phyloP scores from a whole-genome alignment of 495 filamentous ascomycete species.

The Penicillium chermesinum region DNA sequence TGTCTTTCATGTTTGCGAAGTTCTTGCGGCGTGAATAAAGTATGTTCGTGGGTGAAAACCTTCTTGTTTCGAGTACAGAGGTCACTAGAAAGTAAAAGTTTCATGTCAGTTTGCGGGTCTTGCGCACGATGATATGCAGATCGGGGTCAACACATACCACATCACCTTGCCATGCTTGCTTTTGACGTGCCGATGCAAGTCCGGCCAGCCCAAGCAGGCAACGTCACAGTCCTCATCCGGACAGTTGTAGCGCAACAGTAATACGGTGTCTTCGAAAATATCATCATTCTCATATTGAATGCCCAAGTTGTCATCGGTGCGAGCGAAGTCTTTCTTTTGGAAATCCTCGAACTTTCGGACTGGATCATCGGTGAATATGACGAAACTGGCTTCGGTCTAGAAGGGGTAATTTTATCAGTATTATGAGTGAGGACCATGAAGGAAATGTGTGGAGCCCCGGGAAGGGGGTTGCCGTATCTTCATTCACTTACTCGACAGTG shows the following conservation, averaged over 20 bases:
- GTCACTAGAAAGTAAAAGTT: constrained; percentile 45
- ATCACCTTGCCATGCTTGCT: constrained; percentile 76
- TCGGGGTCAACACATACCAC: constrained; percentile 62
- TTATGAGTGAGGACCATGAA: neutral
- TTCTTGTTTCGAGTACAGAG: constrained; percentile 94
- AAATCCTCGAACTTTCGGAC: constrained; percentile 82
- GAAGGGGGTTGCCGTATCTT: constrained; percentile 1
- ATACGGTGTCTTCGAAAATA: constrained; percentile 79
- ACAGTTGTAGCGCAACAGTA: constrained; percentile 93
- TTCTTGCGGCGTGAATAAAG: constrained; percentile 78
- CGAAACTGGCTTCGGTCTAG: constrained; percentile 72
- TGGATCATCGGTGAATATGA: constrained; percentile 85
- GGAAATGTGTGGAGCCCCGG: neutral
- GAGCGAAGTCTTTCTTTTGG: constrained; percentile 60
- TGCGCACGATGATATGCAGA: neutral
- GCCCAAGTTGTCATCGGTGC: constrained; percentile 74
- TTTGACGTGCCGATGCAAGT: constrained; percentile 88
- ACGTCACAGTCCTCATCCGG: constrained; percentile 80
- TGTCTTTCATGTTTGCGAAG: constrained; percentile 81
- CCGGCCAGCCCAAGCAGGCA: constrained; percentile 87
- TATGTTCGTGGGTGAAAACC: constrained; percentile 97
- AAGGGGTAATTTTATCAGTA: neutral
- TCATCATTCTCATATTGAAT: constrained; percentile 83
- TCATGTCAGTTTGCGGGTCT: neutral
- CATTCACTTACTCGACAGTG: constrained; percentile 73